Evolutionary conservation across 2,329 filamentous ascomycete species (phyloP), one percentile per base, ranked within the genome.

Genomic region (Dactylonectria macrodidyma): DNA sequence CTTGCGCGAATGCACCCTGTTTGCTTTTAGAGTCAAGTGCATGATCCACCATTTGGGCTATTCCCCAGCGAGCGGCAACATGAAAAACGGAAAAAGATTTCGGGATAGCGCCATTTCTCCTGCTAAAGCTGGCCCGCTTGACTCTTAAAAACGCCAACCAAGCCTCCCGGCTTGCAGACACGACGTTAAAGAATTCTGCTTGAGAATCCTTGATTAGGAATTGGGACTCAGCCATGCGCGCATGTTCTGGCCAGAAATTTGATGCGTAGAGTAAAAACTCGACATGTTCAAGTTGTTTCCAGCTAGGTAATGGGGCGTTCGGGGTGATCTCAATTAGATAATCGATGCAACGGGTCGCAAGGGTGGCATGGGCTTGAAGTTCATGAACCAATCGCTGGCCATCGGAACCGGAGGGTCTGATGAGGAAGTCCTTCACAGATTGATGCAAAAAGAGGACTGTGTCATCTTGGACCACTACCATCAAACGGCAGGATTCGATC

Each of bases 341-440:
- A 30, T 36, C 41, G 16, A 62, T 22, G 10, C 52, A 62, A 3
- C 44, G 52, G 52, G 36, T 34, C 11, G 52, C 52, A 22, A 57
- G 19, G 3, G 30, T 16, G 5, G 60, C 52, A 16, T 62, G 52
- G 22, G 41, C 41, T 19, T 62, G 30, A 5, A 41, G 30, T 26
- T 57, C 52, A 19, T 50, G 14, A 4, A 51, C 7, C 2, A 51
- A 47, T 19, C 34, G 5, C 22, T 44, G 36, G 38, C 30, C 12
- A 3, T 12, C n/a, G 19, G 33, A 11, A 5, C 24, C 33, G 8
- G 22, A 4, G 5, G 34, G 5, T 4, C 38, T 38, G 7, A 54
- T 7, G 22, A 73, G 60, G 44, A 54, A 73, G n/a, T 73, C 71
- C 16, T 63, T 71, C 1, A 71, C 62, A 24, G 69, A 73, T 26